Evolutionary conservation across 305 asterid genomes (phyloP).

Genomic region (Plantago lanceolata): DNA sequence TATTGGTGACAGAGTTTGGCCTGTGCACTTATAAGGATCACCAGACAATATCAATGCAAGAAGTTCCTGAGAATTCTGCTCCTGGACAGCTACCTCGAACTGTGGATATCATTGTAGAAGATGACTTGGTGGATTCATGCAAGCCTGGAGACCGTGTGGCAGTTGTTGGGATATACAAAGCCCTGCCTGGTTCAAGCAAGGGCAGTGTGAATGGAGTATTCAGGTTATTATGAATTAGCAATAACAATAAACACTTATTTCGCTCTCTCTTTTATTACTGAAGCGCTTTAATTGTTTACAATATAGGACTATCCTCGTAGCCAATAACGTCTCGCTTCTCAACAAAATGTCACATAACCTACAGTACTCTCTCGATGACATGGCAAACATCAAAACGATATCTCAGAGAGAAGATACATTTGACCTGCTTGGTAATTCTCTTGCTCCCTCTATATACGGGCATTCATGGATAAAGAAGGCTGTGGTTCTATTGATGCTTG

Average conservation of each 20-base stretch:
- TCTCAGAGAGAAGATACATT: slow-evolving; percentile 73
- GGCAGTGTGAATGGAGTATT: slow-evolving; percentile 95
- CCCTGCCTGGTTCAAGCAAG: slow-evolving; percentile 83
- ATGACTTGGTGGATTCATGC: slow-evolving; percentile 92
- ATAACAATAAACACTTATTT: slow-evolving; percentile 13
- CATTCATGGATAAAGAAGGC: slow-evolving; percentile 95
- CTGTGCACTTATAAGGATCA: slow-evolving; percentile 87
- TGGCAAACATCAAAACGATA: slow-evolving; percentile 67
- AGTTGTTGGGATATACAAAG: slow-evolving; percentile 89
- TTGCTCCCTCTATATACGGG: slow-evolving; percentile 96
- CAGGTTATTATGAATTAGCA: slow-evolving; percentile 46
- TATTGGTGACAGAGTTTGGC: slow-evolving; percentile 92
- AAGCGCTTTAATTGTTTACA: slow-evolving; percentile 15
- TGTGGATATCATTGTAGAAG: slow-evolving; percentile 84
- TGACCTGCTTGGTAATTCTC: slow-evolving; percentile 78
- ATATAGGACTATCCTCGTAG: slow-evolving; percentile 89
- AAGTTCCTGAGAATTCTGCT: slow-evolving; percentile 95
- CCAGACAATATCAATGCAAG: slow-evolving; percentile 93
- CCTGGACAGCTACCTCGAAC: slow-evolving; percentile 98
- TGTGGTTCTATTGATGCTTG: slow-evolving; percentile 85
- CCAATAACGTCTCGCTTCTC: slow-evolving; percentile 85
- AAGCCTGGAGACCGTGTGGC: slow-evolving; percentile 98
- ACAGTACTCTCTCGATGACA: slow-evolving; percentile 66
- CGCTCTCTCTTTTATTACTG: slow-evolving; percentile 1
- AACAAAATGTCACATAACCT: slow-evolving; percentile 76